phyloP scores from a whole-genome alignment of 371 early-diverging fungal species.

The Coemansia sp. region DNA sequence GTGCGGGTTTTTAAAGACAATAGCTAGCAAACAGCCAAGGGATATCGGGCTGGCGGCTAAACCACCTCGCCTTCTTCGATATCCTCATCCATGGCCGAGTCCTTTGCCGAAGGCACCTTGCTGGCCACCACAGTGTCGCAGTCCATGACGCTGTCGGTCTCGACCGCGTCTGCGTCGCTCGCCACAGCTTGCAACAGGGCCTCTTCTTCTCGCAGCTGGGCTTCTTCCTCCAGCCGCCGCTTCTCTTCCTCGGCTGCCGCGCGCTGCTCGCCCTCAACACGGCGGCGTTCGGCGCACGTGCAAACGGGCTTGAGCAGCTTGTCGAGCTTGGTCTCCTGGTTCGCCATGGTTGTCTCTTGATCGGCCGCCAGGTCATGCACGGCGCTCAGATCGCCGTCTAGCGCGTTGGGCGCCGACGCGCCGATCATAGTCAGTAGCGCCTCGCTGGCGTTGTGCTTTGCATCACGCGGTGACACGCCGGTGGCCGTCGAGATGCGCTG shows the following conservation, averaged over 20 bases:
- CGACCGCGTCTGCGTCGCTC: too few relatives aligned
- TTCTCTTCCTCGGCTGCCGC: conserved; percentile 8
- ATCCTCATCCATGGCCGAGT: neutral
- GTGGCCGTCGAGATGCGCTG: conserved; percentile 6
- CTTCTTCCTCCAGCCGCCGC: neutral
- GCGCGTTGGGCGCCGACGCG: conserved; percentile 37
- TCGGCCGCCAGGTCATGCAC: conserved; percentile 4
- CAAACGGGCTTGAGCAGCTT: conserved; percentile 39
- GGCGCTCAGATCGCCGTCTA: conserved; percentile 29
- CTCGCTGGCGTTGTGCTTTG: conserved; percentile 29
- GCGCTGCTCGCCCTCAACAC: conserved; percentile 10
- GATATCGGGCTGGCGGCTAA: neutral
- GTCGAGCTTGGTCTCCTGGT: conserved; percentile 14
- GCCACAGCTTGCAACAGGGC: too few relatives aligned
- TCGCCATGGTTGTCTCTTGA: neutral
- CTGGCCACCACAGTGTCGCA: too few relatives aligned
- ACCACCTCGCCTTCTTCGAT: conserved; percentile 11
- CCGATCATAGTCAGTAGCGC: conserved; percentile 27
- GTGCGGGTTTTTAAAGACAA: too few relatives aligned
- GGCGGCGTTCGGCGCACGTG: conserved; percentile 21
- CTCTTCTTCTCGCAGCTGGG: neutral
- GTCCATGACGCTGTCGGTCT: neutral
- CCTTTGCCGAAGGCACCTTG: neutral
- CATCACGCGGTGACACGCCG: conserved; percentile 44
- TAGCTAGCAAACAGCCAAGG: too few relatives aligned